Base-by-base conservation (phyloP, 805 yeast species). In the Barnettozyma botsteinii region DNA sequence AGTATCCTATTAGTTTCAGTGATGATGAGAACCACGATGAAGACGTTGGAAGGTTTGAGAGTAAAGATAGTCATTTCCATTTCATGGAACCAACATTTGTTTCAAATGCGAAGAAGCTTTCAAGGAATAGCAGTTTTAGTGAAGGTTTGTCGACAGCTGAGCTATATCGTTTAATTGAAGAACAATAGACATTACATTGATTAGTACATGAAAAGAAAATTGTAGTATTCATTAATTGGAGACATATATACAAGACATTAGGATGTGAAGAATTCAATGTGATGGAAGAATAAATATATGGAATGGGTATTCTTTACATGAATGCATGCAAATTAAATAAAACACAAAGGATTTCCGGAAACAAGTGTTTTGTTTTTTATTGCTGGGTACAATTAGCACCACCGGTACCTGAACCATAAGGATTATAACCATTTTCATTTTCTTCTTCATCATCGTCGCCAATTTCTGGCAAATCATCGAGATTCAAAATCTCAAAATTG, bases 331-430 rank as follows among this genome's bases (percentile, higher is more conserved):
- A n/a, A 17, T 9, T 17, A 29, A 17, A 29, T 18, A 17, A 29
- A 18, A 9, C 18, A 26, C 18, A 5, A 17, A 14, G 24, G 21
- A 11, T 21, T 15, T 33, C 10, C 13, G 6, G 18, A 18, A 12
- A 31, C 19, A 7, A 18, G 23, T 20, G 12, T 19, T 19, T 13
- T 7, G 9, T 13, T 24, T 20, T 11, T 55, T 53, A 67, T 47
- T 68, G 72, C 36, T 65, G 70, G 7, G 67, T 42, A 49, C 76
- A 71, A 33, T 67, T 67, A 4, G 69, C 35, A 21, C 57, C 52
- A 8, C 38, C 37, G 20, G 36, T 15, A 8, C n/a, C 39, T 26
- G 42, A 35, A n/a, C 39, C 39, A 12, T 40, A 43, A 7, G 38
- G 41, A 15, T 40, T 31, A 21, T 27, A 35, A 9, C 31, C 37